Percentiles rank a stretch among this genome's conserved stretches.
Evolutionary conservation across 495 filamentous ascomycete species (phyloP).

Genomic region (Penicillium bialowiezense): DNA sequence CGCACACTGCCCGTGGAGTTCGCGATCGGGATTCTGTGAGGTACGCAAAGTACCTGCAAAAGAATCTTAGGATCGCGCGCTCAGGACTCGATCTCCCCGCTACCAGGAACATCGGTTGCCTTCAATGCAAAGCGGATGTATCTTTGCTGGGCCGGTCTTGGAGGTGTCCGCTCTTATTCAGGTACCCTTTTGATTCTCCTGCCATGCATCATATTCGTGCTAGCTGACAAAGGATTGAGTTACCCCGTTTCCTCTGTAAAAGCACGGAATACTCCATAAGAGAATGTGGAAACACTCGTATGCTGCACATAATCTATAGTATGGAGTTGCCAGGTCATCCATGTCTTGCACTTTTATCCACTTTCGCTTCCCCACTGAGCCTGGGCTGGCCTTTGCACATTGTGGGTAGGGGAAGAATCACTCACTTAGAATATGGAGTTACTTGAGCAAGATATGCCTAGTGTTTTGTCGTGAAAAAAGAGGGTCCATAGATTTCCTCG

Average conservation of each 20-base stretch:
- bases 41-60: not conserved
- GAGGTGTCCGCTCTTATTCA: constrained; percentile 18
- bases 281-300: not conserved
- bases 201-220: constrained; percentile 11
- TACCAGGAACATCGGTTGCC: constrained; percentile 23
- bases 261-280: no score
- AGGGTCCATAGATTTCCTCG: not conserved
- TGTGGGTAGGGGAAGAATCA: not conserved
- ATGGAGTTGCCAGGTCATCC: not conserved
- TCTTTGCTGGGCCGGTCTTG: constrained; percentile 1
- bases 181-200: constrained; percentile 16
- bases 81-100: constrained; percentile 12
- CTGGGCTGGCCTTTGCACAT: not conserved
- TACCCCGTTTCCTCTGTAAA: no score
- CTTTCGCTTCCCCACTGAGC: not conserved
- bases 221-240: not conserved
- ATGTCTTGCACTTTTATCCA: not conserved
- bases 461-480: not conserved
- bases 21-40: constrained; percentile 3
- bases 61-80: not conserved
- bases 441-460: not conserved
- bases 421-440: not conserved
- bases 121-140: constrained; percentile 28
- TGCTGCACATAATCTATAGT: not conserved
- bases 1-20: constrained; percentile 18